Evolutionary conservation across 2,329 filamentous ascomycete genomes (phyloP).

Genomic region (Scedosporium minutisporum): DNA sequence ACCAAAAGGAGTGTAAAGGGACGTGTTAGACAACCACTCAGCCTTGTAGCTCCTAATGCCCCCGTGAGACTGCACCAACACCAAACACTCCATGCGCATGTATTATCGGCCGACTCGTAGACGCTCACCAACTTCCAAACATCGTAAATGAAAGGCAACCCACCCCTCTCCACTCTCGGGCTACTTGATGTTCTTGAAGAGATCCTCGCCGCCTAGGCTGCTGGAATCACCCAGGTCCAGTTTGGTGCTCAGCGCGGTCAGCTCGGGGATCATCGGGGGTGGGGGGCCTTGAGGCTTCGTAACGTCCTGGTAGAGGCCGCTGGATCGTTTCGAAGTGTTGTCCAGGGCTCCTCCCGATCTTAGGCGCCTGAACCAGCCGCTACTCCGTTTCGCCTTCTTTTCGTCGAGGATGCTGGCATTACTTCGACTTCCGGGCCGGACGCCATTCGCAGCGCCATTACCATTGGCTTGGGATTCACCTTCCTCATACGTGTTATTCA

Average conservation of each 20-base stretch:
- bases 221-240: conserved; percentile 33
- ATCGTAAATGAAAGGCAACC: neutral
- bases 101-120: neutral
- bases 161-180: neutral
- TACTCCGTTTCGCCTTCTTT: conserved; percentile 44
- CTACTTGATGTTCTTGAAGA: conserved; percentile 53
- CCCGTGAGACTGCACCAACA: neutral
- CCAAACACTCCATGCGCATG: neutral
- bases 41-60: neutral
- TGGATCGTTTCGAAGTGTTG: conserved; percentile 28
- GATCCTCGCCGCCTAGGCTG: conserved; percentile 35
- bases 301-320: conserved; percentile 28
- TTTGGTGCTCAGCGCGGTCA: conserved; percentile 41
- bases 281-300: conserved; percentile 38
- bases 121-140: neutral
- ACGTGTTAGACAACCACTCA: neutral
- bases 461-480: conserved; percentile 33
- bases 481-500: conserved; percentile 44
- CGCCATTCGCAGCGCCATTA: conserved; percentile 21
- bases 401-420: conserved; percentile 39
- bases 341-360: conserved; percentile 25
- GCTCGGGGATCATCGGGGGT: conserved; percentile 52
- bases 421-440: conserved; percentile 41
- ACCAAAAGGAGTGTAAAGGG: neutral
- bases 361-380: conserved; percentile 50